These are phyloP conservation scores for Wilcoxina mikolae DNA, from an alignment of 495 filamentous ascomycete species.

Conservation along the genomic window DNA sequence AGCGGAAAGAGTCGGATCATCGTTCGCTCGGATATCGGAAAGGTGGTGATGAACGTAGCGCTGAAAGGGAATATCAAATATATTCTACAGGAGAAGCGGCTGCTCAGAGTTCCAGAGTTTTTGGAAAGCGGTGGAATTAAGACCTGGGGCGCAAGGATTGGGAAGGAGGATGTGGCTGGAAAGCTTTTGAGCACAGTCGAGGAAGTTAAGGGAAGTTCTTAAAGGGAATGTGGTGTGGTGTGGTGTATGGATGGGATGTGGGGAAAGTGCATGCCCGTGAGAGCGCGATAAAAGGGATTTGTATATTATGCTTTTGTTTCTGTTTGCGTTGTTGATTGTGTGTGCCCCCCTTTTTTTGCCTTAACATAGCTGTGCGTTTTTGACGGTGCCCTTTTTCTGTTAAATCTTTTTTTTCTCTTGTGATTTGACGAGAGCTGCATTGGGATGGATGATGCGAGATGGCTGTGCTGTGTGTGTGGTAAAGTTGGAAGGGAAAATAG, in stretches of 20 bases:
- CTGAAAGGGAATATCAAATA: conserved; percentile 15
- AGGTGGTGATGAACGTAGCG: conserved; percentile 22
- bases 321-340: neutral
- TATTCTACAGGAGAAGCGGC: conserved; percentile 6
- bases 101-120: conserved; percentile 18
- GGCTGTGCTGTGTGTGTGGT: no score
- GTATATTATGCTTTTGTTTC: conserved; percentile 3
- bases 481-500: no score
- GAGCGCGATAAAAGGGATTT: conserved; percentile 5
- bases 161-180: conserved; percentile 14
- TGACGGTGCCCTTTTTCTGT: neutral
- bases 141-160: conserved; percentile 16
- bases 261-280: neutral
- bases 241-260: conserved; percentile 3
- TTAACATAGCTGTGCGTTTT: no score
- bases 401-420: neutral
- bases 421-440: no score
- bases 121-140: conserved; percentile 9
- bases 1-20: conserved; percentile 22
- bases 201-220: conserved; percentile 11
- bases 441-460: no score
- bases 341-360: neutral
- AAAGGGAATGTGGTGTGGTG: conserved; percentile 5
- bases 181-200: neutral
- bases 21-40: conserved; percentile 20